Evolutionary conservation across 805 yeast genomes (phyloP), one percentile per base, ranked within the genome.

Genomic region (Barnettozyma populi): DNA sequence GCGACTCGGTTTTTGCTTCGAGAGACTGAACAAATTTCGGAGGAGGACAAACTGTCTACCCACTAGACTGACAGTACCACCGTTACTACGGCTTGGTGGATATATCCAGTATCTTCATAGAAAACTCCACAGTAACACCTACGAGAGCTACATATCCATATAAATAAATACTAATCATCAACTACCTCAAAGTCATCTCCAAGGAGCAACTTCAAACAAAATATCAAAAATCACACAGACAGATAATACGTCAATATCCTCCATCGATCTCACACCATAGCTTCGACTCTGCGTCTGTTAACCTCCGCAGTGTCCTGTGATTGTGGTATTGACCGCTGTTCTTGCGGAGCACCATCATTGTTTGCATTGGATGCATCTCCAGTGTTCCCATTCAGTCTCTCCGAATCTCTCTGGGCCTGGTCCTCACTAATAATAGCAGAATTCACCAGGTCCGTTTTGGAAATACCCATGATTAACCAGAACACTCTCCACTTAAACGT

Each of bases 381-480:
- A 41, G 20, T 16, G 11, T 16, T 27, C 9, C 36, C 24, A 21
- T 24, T 38, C 21, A 27, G n/a, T 19, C 27, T 21, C 25, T 31
- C 42, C n/a, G 39, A 14, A 14, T 47, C 53, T 48, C 70, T 59
- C 27, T 54, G 52, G 31, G 54, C 53, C 41, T 61, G 62, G 52
- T 69, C 71, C 40, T 58, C 56, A 38, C 49, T 48, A 37, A 74
- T 63, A 27, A 80, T 79, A 14, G 76, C 78, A 68, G 79, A 75
- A 59, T 78, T 69, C 56, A 71, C 73, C 45, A 82, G 54, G 51
- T 82, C 80, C 8, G 60, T 54, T 43, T 57, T 67, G 3, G 72
- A 56, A 32, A 82, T 69, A 1, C 86, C 84, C 82, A 82, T 77
- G 5, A 77, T 23, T 36, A 60, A 61, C 84, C 86, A 82, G 59